phyloP scores from a whole-genome alignment of 306 rosid genomes.

The Alnus rubra region DNA sequence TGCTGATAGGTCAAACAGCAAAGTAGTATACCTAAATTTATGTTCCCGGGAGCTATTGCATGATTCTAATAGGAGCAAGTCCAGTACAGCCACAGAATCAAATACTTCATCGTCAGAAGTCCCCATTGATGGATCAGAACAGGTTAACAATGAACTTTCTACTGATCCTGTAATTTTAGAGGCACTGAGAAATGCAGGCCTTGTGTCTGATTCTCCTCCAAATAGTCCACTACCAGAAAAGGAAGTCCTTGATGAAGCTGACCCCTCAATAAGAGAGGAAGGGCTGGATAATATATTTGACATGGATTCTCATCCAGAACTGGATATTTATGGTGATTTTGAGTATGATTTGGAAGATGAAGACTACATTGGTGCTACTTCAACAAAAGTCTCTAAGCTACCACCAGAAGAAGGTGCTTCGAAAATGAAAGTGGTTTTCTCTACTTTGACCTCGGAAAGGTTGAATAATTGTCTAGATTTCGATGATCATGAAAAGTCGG shows the following conservation, averaged over 20 bases:
- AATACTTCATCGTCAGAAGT: conserved; percentile 37
- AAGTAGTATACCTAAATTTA: conserved; percentile 80
- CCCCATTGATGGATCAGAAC: conserved; percentile 44
- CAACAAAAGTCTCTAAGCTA: conserved; percentile 44
- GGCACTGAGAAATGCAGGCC: conserved; percentile 92
- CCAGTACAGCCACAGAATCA: conserved; percentile 39
- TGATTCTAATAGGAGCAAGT: conserved; percentile 52
- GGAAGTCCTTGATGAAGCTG: conserved; percentile 44
- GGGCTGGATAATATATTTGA: conserved; percentile 74
- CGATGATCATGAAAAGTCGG: conserved; percentile 36
- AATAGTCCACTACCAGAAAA: conserved; percentile 56
- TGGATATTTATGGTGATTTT: conserved; percentile 96
- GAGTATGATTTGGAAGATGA: conserved; percentile 91
- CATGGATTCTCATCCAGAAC: conserved; percentile 64
- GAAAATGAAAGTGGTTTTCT: conserved; percentile 84
- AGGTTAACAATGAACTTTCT: conserved; percentile 37
- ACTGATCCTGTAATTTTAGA: conserved; percentile 60
- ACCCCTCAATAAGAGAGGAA: conserved; percentile 30
- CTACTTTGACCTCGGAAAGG: conserved; percentile 57
- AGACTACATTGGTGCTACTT: conserved; percentile 73
- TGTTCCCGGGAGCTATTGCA: conserved; percentile 79
- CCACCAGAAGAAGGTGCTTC: conserved; percentile 61
- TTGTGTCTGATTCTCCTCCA: conserved; percentile 86
- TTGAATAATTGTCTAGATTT: conserved; percentile 37
- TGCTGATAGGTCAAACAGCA: conserved; percentile 85